Conservation (phyloP, 1,139 yeast genomes). For the Blastobotrys illinoisensis region DNA sequence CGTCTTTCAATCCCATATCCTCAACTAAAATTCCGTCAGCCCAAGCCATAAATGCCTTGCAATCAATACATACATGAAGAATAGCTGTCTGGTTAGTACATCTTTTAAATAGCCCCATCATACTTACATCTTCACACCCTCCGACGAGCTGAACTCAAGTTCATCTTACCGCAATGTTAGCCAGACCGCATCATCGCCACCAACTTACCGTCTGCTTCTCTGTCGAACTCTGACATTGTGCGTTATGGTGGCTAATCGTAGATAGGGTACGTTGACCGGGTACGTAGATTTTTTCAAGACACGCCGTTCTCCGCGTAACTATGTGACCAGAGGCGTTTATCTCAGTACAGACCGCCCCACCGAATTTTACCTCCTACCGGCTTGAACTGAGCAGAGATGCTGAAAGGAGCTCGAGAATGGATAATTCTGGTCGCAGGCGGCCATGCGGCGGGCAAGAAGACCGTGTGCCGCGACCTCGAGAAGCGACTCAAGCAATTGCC, state of each 20-base stretch:
- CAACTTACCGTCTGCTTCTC: conserved; percentile 44
- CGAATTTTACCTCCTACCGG: not conserved
- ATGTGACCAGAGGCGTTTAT: not conserved
- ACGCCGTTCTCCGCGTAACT: not conserved
- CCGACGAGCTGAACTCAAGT: conserved; percentile 57
- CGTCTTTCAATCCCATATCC: conserved; percentile 69
- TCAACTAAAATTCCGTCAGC: conserved; percentile 57
- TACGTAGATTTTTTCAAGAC: conserved; percentile 1
- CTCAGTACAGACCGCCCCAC: not conserved
- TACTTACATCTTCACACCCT: conserved; percentile 44
- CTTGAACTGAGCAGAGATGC: not conserved
- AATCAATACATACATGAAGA: conserved; percentile 15
- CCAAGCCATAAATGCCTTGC: not conserved
- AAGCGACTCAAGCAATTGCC: conserved; percentile 13
- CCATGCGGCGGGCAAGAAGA: conserved; percentile 59
- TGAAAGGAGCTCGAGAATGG: conserved; percentile 20
- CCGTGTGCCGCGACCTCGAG: conserved; percentile 27
- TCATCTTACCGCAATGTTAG: conserved; percentile 25
- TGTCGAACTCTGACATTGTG: conserved; percentile 39
- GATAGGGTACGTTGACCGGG: not conserved
- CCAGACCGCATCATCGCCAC: not conserved
- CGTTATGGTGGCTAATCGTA: not conserved
- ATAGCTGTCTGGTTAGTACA: conserved; percentile 5
- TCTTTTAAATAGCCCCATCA: conserved; percentile 3
- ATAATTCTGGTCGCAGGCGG: conserved; percentile 68